Evolutionary conservation across 192 early-diverging fungal species (phyloP), one percentile per base, ranked within the genome.

Genomic region (Linnemannia schmuckeri): DNA sequence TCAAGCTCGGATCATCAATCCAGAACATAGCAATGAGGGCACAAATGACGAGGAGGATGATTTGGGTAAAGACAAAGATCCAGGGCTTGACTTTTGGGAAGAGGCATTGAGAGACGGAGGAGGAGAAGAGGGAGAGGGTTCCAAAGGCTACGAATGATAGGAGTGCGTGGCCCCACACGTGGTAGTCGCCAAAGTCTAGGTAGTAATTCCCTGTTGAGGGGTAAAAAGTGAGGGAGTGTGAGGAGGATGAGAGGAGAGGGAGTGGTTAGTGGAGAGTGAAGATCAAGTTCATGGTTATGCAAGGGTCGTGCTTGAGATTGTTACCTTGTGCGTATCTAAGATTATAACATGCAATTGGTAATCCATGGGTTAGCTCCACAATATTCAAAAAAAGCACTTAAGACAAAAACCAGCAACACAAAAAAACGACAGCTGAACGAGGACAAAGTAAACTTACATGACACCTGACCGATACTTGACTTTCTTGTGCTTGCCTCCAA

Each of bases 1-100:
- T 78, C 37, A 87, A 76, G 2, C 75, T 55, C 18, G 85, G 85
- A 37, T 87, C 85, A 24, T 87, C 76, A 52, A 87, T 75, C 85
- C 85, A 87, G 66, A 83, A 88, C 87, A 82, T 83, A 77, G 87
- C 87, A 63, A 84, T 84, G 70, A 83, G 84, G 61, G 77, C 77
- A 38, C 81, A 82, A 41, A 84, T 77, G 37, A 88, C 82, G 9
- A 88, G 75, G 47, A 84, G 79, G 42, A 81, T 78, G 61, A 88
- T 70, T 30, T 84, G 81, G 2, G 88, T 80, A 13, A 84, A 84
- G 12, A 83, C 82, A 75, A 84, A 84, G 13, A 84, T 75, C 82
- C 81, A 84, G 41, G 88, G 80, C 3, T 49, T 55, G 72, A 87
- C 46, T 6, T 22, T 10, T 66, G 85, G 85, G 66, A 87, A 87